Conservation (phyloP, 768 basidiomycete species). For the Dioszegia aurantiaca region DNA sequence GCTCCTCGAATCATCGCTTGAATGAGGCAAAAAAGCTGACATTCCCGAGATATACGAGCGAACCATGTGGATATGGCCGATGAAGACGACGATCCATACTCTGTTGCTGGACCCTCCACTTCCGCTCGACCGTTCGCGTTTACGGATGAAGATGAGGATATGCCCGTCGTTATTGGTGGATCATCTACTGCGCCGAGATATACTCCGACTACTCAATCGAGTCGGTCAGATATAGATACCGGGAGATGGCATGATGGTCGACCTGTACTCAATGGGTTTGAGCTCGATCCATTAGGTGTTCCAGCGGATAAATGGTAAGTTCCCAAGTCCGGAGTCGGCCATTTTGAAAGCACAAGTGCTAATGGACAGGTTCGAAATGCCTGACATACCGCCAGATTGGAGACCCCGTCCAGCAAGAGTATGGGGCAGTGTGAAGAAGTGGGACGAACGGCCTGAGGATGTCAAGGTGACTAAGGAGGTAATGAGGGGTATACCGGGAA, state of each 20-base stretch:
- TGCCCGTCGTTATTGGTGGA: slow-evolving; percentile 39
- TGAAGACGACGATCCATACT: slow-evolving; percentile 69
- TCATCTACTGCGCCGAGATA: slow-evolving; percentile 7
- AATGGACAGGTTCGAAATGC: slow-evolving; percentile 69
- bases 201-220: background rate
- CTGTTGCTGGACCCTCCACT: slow-evolving; percentile 15
- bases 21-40: too few species aligned
- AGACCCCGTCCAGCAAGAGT: slow-evolving; percentile 75
- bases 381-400: slow-evolving; percentile 81
- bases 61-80: slow-evolving; percentile 65
- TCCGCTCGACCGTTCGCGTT: slow-evolving; percentile 32
- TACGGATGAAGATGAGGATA: slow-evolving; percentile 63
- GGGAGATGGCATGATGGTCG: slow-evolving; percentile 69
- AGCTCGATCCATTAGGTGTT: slow-evolving; percentile 56
- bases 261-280: slow-evolving; percentile 72
- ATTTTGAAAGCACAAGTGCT: background rate
- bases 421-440: slow-evolving; percentile 58
- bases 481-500: slow-evolving; percentile 55
- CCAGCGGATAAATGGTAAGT: slow-evolving; percentile 51
- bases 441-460: slow-evolving; percentile 35
- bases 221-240: slow-evolving; percentile 2
- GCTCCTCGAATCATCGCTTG: too few species aligned
- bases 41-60: slow-evolving; percentile 10
- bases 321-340: background rate
- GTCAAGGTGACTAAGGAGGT: slow-evolving; percentile 35